These are phyloP conservation scores for Trifolium repens DNA, from an alignment of 306 rosid species.

Conservation along the genomic window DNA sequence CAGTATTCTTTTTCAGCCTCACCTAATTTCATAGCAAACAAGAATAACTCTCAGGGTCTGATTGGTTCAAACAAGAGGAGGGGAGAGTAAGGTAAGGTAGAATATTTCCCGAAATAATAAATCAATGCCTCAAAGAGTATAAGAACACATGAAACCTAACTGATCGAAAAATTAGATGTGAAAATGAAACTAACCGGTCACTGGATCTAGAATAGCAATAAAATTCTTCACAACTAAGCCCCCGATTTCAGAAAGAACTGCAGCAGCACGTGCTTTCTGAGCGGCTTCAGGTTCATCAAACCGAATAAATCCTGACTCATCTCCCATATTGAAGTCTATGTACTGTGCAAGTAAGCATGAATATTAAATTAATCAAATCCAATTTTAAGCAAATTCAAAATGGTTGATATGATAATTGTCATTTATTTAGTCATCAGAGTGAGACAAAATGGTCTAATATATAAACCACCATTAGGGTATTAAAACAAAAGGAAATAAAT, in stretches of 20 bases:
- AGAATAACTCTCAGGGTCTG: conserved; percentile 2
- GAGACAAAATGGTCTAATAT: neutral
- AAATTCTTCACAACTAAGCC: conserved; percentile 79
- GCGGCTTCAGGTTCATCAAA: conserved; percentile 84
- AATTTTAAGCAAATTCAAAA: neutral
- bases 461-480: neutral
- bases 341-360: conserved; percentile 51
- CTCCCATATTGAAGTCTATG: conserved; percentile 87
- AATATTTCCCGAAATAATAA: no score
- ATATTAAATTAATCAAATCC: neutral
- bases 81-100: no score
- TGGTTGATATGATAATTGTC: neutral
- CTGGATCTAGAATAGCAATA: conserved; percentile 79
- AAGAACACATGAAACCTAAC: neutral
- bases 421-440: neutral
- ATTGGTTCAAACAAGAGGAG: neutral
- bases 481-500: neutral
- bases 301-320: conserved; percentile 72
- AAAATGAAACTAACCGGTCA: conserved; percentile 57
- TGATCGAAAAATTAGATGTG: neutral
- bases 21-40: conserved; percentile 54
- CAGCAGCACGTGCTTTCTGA: conserved; percentile 92
- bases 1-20: conserved; percentile 89
- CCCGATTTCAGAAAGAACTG: conserved; percentile 70
- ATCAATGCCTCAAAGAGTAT: neutral